These are phyloP conservation scores for Salvia hispanica DNA, from an alignment of 257 asterid species.

Conservation along the genomic window DNA sequence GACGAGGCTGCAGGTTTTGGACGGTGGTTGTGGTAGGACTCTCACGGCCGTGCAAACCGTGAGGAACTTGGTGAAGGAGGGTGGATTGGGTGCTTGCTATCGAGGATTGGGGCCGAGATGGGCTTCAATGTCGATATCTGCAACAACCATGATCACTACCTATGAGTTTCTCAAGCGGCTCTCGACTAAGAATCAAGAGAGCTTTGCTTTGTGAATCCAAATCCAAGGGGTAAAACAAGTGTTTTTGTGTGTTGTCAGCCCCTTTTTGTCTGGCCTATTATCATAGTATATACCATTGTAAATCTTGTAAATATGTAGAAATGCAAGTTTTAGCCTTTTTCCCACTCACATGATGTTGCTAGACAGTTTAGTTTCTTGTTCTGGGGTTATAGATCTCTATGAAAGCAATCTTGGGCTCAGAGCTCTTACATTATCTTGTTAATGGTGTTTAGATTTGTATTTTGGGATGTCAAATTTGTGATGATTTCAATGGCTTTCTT, in stretches of 20 bases:
- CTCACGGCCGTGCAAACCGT: conserved; percentile 60
- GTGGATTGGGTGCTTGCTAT: conserved; percentile 92
- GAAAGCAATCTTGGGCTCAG: background rate
- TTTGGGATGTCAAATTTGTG: background rate
- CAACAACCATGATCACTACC: conserved; percentile 93
- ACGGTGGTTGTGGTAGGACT: conserved; percentile 55
- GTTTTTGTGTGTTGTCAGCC: conserved; percentile 22
- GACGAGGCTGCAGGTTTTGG: conserved; percentile 93
- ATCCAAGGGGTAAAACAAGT: conserved; percentile 35
- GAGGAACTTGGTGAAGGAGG: conserved; percentile 78
- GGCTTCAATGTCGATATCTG: conserved; percentile 98
- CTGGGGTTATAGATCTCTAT: no score
- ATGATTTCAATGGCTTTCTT: background rate
- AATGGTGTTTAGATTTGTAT: conserved; percentile 5
- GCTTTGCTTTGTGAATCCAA: conserved; percentile 40
- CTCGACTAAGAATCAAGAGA: conserved; percentile 75
- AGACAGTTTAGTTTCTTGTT: background rate
- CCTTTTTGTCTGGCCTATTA: conserved; percentile 33
- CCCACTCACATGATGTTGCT: conserved; percentile 9
- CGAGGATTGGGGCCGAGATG: conserved; percentile 97
- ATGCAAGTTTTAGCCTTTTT: conserved; percentile 30
- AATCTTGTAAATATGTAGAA: conserved; percentile 41
- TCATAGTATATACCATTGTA: conserved; percentile 42
- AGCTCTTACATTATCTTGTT: background rate
- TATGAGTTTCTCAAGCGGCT: conserved; percentile 91